phyloP scores from a whole-genome alignment of 1,284 basidiomycete species.

The Stygiomarasmius scandens region DNA sequence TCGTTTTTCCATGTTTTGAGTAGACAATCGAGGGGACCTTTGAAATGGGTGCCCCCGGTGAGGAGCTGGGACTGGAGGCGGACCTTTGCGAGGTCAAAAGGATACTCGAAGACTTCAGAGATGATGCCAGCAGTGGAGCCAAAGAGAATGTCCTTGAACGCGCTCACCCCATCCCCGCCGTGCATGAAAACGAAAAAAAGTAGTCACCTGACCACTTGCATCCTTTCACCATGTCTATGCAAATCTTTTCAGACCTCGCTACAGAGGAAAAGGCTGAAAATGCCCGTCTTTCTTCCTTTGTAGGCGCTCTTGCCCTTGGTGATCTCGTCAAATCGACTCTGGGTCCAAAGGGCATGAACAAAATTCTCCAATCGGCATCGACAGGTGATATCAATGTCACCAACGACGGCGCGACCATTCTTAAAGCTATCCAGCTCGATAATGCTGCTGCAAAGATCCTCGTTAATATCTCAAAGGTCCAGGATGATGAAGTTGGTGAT shows the following conservation, averaged over 20 bases:
- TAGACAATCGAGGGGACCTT: slow-evolving; percentile 82
- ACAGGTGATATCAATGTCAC: slow-evolving; percentile 80
- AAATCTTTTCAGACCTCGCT: slow-evolving; percentile 66
- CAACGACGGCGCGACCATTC: slow-evolving; percentile 98
- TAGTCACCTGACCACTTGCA: neutral
- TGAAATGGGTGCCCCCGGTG: slow-evolving; percentile 21
- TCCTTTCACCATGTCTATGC: slow-evolving; percentile 41
- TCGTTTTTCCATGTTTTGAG: slow-evolving; percentile 77
- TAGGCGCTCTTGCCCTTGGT: slow-evolving; percentile 63
- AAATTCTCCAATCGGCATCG: slow-evolving; percentile 91
- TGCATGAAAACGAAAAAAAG: too few relatives aligned
- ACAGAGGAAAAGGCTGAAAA: slow-evolving; percentile 99
- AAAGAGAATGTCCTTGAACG: slow-evolving; percentile 12
- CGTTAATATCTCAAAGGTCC: slow-evolving; percentile 99
- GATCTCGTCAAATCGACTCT: slow-evolving; percentile 85
- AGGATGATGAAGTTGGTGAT: slow-evolving; percentile 99
- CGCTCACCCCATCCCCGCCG: neutral
- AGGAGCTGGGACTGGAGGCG: slow-evolving; percentile 10
- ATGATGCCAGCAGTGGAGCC: slow-evolving; percentile 58
- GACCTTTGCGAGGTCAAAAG: slow-evolving; percentile 67
- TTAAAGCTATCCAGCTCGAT: slow-evolving; percentile 96
- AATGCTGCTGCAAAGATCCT: slow-evolving; percentile 99
- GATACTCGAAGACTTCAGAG: slow-evolving; percentile 70
- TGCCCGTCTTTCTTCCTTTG: slow-evolving; percentile 97
- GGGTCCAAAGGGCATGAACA: slow-evolving; percentile 76